phyloP scores from a whole-genome alignment of 192 early-diverging fungal species.

The Neocallimastix lanati region DNA sequence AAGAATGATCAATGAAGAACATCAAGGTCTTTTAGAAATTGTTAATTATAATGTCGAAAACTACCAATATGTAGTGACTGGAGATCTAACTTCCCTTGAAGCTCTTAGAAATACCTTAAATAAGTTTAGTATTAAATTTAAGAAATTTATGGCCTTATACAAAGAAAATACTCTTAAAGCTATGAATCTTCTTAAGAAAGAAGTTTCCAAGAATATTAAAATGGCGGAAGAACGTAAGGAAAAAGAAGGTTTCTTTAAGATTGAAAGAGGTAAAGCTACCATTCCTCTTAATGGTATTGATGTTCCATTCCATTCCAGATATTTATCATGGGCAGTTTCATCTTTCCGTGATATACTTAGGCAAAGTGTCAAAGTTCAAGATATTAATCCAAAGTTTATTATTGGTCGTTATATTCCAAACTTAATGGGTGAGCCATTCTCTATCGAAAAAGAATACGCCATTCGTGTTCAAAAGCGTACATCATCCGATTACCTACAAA shows the following conservation, averaged over 20 bases:
- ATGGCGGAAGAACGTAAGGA: slow-evolving; percentile 41
- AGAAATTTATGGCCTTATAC: no score
- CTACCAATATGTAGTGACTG: slow-evolving; percentile 88
- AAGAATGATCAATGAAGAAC: slow-evolving; percentile 55
- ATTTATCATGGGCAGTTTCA: slow-evolving; percentile 72
- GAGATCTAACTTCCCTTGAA: slow-evolving; percentile 62
- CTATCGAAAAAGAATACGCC: slow-evolving; percentile 56
- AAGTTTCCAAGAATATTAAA: slow-evolving; percentile 55
- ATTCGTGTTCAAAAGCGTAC: slow-evolving; percentile 48
- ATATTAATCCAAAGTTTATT: slow-evolving; percentile 63
- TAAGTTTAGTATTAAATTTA: slow-evolving; percentile 42
- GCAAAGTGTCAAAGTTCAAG: slow-evolving; percentile 63
- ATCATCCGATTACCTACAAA: slow-evolving; percentile 45
- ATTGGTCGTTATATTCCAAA: slow-evolving; percentile 85
- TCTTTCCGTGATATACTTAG: slow-evolving; percentile 77
- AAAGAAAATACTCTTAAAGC: slow-evolving; percentile 34
- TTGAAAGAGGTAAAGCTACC: slow-evolving; percentile 75
- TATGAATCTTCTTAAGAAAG: slow-evolving; percentile 64
- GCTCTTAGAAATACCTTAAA: slow-evolving; percentile 67
- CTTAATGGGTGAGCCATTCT: slow-evolving; percentile 76
- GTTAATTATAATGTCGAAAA: slow-evolving; percentile 97
- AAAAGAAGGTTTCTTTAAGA: slow-evolving; percentile 33
- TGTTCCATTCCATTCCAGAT: slow-evolving; percentile 91
- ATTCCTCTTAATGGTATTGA: slow-evolving; percentile 83
- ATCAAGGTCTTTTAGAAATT: slow-evolving; percentile 70